These are phyloP conservation scores for Phytophthora tubulina DNA, from an alignment of 352 stramenopile species.

Conservation along the genomic window DNA sequence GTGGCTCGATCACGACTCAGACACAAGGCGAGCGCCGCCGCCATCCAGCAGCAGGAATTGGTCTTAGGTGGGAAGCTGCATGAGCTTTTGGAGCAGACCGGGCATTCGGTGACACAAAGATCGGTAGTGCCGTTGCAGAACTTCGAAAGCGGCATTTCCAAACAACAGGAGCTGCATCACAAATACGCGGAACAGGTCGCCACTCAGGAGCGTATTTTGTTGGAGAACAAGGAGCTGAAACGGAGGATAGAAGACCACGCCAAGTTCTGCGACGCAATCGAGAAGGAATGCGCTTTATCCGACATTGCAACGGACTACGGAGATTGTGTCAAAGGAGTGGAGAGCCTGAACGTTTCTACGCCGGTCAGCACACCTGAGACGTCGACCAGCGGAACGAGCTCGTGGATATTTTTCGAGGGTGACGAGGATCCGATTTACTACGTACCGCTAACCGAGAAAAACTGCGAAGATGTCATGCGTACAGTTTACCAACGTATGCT, in stretches of 20 bases:
- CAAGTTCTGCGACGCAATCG: slow-evolving; percentile 37
- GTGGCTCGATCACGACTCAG: slow-evolving; percentile 46
- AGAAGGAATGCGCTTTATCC: slow-evolving; percentile 35
- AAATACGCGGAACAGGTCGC: slow-evolving; percentile 42
- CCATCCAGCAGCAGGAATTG: slow-evolving; percentile 44
- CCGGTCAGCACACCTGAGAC: neutral
- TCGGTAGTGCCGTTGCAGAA: slow-evolving; percentile 7
- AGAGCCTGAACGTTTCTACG: neutral
- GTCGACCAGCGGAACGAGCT: slow-evolving; percentile 18
- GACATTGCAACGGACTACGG: slow-evolving; percentile 14
- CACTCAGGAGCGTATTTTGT: slow-evolving; percentile 43
- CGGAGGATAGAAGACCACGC: slow-evolving; percentile 44
- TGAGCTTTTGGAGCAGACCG: slow-evolving; percentile 36
- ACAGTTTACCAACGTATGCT: slow-evolving; percentile 50
- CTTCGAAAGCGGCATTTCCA: neutral
- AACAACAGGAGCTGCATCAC: slow-evolving; percentile 29
- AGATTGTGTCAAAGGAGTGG: slow-evolving; percentile 15
- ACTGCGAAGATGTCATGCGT: slow-evolving; percentile 41
- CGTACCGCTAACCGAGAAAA: slow-evolving; percentile 37
- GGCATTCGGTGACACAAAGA: slow-evolving; percentile 25
- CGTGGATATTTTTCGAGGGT: slow-evolving; percentile 50
- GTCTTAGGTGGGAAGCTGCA: slow-evolving; percentile 38
- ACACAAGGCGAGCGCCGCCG: slow-evolving; percentile 34
- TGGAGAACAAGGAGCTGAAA: slow-evolving; percentile 52
- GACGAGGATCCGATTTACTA: slow-evolving; percentile 52